A percentile compares a stretch with the other conserved stretches of the same genome.
phyloP scores from a whole-genome alignment of 805 yeast species.

The Suhomyces prunicola region DNA sequence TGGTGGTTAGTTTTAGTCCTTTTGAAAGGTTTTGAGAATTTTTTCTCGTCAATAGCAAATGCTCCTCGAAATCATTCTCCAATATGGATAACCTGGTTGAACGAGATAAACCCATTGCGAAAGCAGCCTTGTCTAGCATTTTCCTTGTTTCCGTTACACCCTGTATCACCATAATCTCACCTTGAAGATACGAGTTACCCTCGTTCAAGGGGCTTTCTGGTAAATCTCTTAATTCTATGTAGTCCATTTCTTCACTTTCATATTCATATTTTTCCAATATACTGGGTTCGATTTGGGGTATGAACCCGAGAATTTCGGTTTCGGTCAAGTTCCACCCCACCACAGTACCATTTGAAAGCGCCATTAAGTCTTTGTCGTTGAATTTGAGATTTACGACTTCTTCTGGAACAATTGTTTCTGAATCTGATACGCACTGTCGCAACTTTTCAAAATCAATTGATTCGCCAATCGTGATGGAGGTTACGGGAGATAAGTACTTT shows the following conservation, averaged over 20 bases:
- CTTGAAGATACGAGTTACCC: conserved; percentile 46
- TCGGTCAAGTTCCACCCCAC: conserved; percentile 84
- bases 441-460: conserved; percentile 50
- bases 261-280: conserved; percentile 38
- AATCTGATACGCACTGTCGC: neutral
- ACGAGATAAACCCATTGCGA: conserved; percentile 82
- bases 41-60: conserved; percentile 57
- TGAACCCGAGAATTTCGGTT: conserved; percentile 40
- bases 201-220: conserved; percentile 19
- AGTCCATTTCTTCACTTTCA: conserved; percentile 90
- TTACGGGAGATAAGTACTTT: conserved; percentile 46
- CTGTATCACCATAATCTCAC: conserved; percentile 69
- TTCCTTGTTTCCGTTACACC: conserved; percentile 46
- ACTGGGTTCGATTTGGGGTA: conserved; percentile 52
- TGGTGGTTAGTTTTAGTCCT: conserved; percentile 46
- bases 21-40: conserved; percentile 65
- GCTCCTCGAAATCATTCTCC: conserved; percentile 68
- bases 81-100: conserved; percentile 82
- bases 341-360: conserved; percentile 73
- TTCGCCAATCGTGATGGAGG: conserved; percentile 73
- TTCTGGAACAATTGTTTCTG: conserved; percentile 41
- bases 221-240: conserved; percentile 43
- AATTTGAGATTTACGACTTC: conserved; percentile 61
- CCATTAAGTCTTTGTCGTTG: conserved; percentile 51
- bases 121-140: conserved; percentile 78